A percentile compares a stretch with the other conserved stretches of the same genome.
Conservation (phyloP, 768 basidiomycete species). For the Cystofilobasidium bisporidii region DNA sequence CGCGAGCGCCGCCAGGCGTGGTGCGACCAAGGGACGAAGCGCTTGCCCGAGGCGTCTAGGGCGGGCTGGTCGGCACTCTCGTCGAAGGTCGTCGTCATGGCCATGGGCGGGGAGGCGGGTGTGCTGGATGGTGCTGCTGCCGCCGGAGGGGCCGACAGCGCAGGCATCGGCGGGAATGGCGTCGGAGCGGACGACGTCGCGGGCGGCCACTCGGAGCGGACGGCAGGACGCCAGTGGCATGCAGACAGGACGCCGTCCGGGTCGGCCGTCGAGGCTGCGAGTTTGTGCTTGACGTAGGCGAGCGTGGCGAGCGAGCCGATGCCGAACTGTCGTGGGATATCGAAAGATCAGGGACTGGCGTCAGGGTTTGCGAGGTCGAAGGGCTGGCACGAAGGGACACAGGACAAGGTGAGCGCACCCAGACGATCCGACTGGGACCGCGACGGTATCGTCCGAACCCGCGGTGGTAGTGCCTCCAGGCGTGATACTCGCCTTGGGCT, state of each 20-base stretch:
- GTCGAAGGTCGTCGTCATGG: too few species aligned
- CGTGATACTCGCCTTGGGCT: not conserved
- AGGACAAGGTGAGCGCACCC: not conserved
- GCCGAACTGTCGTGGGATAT: not conserved
- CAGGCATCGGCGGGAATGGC: too few species aligned
- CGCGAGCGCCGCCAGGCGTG: not conserved
- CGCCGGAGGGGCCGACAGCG: not conserved
- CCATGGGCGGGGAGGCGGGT: not conserved
- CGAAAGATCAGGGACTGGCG: not conserved
- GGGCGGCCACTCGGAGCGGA: too few species aligned
- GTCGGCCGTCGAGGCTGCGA: too few species aligned
- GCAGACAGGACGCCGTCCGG: not conserved
- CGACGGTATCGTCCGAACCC: not conserved
- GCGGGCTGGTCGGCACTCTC: not conserved
- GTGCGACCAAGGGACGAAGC: not conserved
- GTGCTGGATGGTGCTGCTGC: not conserved
- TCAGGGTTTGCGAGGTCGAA: not conserved
- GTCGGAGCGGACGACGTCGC: too few species aligned
- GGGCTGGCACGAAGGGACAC: not conserved
- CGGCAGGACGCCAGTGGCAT: too few species aligned
- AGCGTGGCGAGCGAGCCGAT: not conserved
- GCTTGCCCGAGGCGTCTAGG: not conserved
- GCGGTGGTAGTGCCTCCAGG: not conserved
- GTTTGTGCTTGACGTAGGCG: not conserved
- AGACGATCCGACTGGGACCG: not conserved